Percentiles rank a stretch among this genome's conserved stretches.
These are phyloP conservation scores for Fraxinus cuspidata DNA, from an alignment of 257 asterid species.

Conservation along the genomic window DNA sequence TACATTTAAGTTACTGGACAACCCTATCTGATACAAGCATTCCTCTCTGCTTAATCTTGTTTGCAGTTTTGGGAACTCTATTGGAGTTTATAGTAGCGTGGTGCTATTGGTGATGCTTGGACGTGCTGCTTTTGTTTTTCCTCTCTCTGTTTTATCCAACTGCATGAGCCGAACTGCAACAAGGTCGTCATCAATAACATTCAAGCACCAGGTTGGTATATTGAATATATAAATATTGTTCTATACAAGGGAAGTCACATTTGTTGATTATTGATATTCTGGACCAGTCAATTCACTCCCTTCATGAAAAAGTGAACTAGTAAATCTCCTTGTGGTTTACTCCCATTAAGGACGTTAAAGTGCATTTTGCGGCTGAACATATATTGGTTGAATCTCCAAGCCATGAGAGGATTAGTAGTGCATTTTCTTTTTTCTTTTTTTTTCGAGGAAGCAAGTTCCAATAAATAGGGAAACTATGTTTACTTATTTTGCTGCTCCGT, in stretches of 20 bases:
- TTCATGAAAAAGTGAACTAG: neutral
- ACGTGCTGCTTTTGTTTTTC: conserved; percentile 95
- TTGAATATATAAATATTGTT: neutral
- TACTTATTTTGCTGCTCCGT: neutral
- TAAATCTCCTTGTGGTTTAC: neutral
- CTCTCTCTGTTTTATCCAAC: conserved; percentile 76
- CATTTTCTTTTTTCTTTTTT: neutral
- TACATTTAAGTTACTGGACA: neutral
- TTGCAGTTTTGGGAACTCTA: conserved; percentile 52
- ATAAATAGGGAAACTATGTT: neutral
- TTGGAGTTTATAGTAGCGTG: conserved; percentile 55
- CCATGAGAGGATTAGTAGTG: neutral
- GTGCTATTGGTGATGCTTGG: conserved; percentile 68
- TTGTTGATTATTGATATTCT: neutral
- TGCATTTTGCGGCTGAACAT: neutral
- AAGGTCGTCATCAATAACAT: conserved; percentile 51
- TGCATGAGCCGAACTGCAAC: conserved; percentile 58
- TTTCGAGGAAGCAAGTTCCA: neutral
- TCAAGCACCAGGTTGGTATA: conserved; percentile 68
- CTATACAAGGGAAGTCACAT: neutral
- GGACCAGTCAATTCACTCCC: neutral
- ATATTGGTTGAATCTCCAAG: neutral
- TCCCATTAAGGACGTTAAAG: neutral
- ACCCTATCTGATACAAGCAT: neutral
- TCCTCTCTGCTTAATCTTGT: conserved; percentile 4